Evolutionary conservation across 257 asterid species (phyloP), one percentile per base, ranked within the genome.

Genomic region (Gentiana dahurica): DNA sequence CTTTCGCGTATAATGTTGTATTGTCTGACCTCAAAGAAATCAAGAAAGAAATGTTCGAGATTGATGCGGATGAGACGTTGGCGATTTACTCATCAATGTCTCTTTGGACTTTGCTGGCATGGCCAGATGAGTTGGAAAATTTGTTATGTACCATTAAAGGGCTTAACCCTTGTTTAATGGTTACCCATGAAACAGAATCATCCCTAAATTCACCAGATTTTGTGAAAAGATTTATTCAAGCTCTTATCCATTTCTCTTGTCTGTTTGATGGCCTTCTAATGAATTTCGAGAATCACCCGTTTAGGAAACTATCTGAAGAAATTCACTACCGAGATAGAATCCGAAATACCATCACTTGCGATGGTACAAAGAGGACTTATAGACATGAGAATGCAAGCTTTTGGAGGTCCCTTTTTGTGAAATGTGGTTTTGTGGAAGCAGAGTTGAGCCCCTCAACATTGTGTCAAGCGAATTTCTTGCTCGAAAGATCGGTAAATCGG

Each of bases 121-220:
- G 35, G 69, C 89, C 75, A 2, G 39, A 59, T 4, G 56, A 54
- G 2, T 57, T 84, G 2, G 67, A 77, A 6, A 55, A 55, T n/a
- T 12, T 79, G 6, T 61, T 81, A 63, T 55, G 69, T 39, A 63
- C 73, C 69, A 47, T 75, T 36, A 76, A 53, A 63, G 56, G n/a
- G 6, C 53, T 76, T 6, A 72, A 65, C 2, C 77, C 77, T 1
- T 11, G 72, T 48, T 63, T 69, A 45, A 70, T 78, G 78, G 67
- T 74, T 8, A 58, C 81, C 3, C 52, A 59, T 7, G 94, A 84
- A 63, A 68, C 59, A 2, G 89, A 81, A 63, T 76, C 68, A n/a
- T 68, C 69, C 51, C 61, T 62, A 52, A 84, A 75, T 12, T 61
- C 75, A 4, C 77, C 75, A 0, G 10, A 46, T 12, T 84, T 78